These are phyloP conservation scores for Diaporthe ilicicola DNA, from an alignment of 2,329 filamentous ascomycete species.

Conservation along the genomic window DNA sequence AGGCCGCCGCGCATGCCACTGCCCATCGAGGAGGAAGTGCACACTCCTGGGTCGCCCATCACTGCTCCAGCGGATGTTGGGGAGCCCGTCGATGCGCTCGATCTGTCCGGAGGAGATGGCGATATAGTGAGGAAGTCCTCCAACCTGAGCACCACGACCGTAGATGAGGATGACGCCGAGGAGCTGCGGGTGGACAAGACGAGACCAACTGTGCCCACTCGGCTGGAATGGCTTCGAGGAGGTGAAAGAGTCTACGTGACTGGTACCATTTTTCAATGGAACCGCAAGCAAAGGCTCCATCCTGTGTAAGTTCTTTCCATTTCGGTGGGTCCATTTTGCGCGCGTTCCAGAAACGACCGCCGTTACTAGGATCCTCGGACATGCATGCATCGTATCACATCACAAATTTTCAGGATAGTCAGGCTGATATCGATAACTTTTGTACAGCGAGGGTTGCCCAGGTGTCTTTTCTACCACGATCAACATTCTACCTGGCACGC, in stretches of 20 bases:
- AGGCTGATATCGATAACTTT: slow-evolving; percentile 33
- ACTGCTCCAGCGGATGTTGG: slow-evolving; percentile 72
- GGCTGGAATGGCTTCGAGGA: slow-evolving; percentile 83
- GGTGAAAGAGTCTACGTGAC: slow-evolving; percentile 96
- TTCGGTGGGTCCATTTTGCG: slow-evolving; percentile 11
- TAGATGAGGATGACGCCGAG: slow-evolving; percentile 82
- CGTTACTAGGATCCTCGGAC: slow-evolving; percentile 21
- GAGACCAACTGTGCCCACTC: slow-evolving; percentile 81
- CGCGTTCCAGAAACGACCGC: slow-evolving; percentile 16
- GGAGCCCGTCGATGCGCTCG: slow-evolving; percentile 61
- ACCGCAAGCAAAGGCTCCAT: slow-evolving; percentile 88
- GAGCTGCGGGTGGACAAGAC: slow-evolving; percentile 80
- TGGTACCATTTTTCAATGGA: slow-evolving; percentile 97
- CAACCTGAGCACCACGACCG: slow-evolving; percentile 67
- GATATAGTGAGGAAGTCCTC: slow-evolving; percentile 64
- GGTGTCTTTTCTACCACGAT: slow-evolving; percentile 80
- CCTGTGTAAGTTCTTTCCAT: slow-evolving; percentile 72
- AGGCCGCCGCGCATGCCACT: slow-evolving; percentile 90
- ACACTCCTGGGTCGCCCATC: slow-evolving; percentile 90
- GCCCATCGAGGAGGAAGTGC: slow-evolving; percentile 90
- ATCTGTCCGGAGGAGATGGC: slow-evolving; percentile 55
- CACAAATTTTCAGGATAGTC: slow-evolving; percentile 14
- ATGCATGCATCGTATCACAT: slow-evolving; percentile 21
- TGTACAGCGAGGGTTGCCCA: slow-evolving; percentile 59
- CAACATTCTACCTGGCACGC: slow-evolving; percentile 88